Percentiles rank a stretch among this genome's conserved stretches.
Conservation (phyloP, 345 rosid species). For the Eucalyptus leucophloia region DNA sequence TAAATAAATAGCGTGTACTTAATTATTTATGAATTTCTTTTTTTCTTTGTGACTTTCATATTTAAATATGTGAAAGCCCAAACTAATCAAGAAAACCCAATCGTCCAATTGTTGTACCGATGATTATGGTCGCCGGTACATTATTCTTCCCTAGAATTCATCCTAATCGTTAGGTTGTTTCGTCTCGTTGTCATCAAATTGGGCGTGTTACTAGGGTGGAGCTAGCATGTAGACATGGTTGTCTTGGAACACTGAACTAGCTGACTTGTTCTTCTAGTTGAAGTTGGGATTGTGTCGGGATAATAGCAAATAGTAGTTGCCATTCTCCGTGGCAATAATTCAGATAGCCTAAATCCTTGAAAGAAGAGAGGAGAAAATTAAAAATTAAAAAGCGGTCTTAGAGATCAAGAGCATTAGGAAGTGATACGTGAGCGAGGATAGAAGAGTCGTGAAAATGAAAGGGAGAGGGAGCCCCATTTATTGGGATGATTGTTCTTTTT, state of each 20-base stretch:
- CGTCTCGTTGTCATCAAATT: not conserved
- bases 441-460: not conserved
- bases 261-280: not conserved
- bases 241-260: not conserved
- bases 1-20: not conserved
- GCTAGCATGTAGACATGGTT: not conserved
- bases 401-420: not conserved
- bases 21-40: not conserved
- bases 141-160: not conserved
- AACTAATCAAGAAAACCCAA: not conserved
- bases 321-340: not conserved
- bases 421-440: not conserved
- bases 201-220: not conserved
- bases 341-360: not conserved
- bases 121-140: rapidly evolving
- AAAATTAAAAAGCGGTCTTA: not conserved
- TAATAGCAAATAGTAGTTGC: not conserved
- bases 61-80: not conserved
- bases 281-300: not conserved
- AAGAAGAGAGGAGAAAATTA: not conserved
- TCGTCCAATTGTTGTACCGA: not conserved
- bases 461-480: not conserved
- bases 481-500: not conserved
- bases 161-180: not conserved
- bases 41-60: not conserved